Conservation (phyloP, 805 yeast species). For the Saccharomycopsis guyanensis region DNA sequence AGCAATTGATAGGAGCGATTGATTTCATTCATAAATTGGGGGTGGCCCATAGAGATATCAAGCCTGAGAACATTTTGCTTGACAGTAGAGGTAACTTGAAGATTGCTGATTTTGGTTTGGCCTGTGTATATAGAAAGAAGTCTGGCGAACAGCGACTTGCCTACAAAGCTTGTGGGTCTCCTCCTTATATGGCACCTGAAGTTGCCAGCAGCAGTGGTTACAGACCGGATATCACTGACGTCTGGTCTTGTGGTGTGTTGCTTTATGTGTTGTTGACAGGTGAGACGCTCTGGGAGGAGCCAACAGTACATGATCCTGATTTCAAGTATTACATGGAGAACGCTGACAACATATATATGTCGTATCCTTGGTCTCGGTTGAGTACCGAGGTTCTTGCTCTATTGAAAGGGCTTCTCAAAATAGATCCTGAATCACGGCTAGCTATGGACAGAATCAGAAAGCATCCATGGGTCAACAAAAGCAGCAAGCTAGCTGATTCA, state of each 20-base stretch:
- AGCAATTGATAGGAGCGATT: constrained; percentile 55
- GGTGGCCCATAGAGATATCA: constrained; percentile 61
- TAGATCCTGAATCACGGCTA: constrained; percentile 39
- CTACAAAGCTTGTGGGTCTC: constrained; percentile 57
- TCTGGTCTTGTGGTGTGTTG: constrained; percentile 67
- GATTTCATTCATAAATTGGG: constrained; percentile 54
- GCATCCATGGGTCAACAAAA: constrained; percentile 50
- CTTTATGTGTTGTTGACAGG: constrained; percentile 57
- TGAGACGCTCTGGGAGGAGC: constrained; percentile 67
- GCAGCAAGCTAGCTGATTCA: constrained; percentile 35
- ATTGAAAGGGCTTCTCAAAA: constrained; percentile 44
- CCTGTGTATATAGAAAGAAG: constrained; percentile 47
- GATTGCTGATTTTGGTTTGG: constrained; percentile 73
- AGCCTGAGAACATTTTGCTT: constrained; percentile 61
- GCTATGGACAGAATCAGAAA: constrained; percentile 33
- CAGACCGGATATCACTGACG: constrained; percentile 49
- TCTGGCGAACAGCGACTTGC: constrained; percentile 41
- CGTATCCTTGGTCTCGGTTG: constrained; percentile 49
- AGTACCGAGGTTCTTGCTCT: constrained; percentile 43
- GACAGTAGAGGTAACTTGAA: constrained; percentile 60
- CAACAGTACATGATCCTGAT: constrained; percentile 44
- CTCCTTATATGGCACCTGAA: constrained; percentile 79
- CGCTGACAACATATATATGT: constrained; percentile 34
- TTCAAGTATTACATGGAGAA: constrained; percentile 34
- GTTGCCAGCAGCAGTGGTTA: constrained; percentile 41